Evolutionary conservation across 208 protist genomes (phyloP).

Genomic region (Baffinella frigidus): DNA sequence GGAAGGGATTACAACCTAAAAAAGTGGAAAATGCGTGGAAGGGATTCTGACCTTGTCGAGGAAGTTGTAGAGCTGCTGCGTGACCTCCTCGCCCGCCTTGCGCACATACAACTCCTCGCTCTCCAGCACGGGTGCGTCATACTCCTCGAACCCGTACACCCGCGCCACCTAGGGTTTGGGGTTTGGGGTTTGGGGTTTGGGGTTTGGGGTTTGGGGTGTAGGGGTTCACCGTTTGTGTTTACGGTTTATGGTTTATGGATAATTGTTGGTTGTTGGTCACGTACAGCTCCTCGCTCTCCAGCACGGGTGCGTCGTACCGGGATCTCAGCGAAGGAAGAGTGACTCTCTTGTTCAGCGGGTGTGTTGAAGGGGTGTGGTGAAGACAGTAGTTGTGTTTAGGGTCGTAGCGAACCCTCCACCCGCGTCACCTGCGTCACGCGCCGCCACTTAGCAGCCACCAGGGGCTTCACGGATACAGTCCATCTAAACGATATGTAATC

Average conservation of each 20-base stretch:
- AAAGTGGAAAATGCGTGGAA: too few relatives aligned
- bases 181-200: background rate
- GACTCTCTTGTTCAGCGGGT: too few relatives aligned
- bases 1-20: too few relatives aligned
- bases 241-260: background rate
- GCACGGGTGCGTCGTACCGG: slow-evolving; percentile 92
- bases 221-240: background rate
- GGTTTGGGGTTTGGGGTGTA: background rate
- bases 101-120: slow-evolving; percentile 69
- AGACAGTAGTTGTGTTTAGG: too few relatives aligned
- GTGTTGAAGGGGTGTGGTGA: too few relatives aligned
- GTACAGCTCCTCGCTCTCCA: slow-evolving; percentile 74
- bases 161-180: background rate
- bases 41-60: slow-evolving; percentile 86
- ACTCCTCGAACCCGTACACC: slow-evolving; percentile 78
- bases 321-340: too few relatives aligned
- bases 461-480: too few relatives aligned
- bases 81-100: slow-evolving; percentile 90
- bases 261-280: background rate
- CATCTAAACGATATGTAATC: too few relatives aligned
- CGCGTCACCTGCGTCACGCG: slow-evolving; percentile 67
- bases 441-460: too few relatives aligned
- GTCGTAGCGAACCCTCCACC: too few relatives aligned
- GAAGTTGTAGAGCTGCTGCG: slow-evolving; percentile 94
- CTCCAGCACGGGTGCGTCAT: slow-evolving; percentile 88